Percentiles rank a stretch among this genome's conserved stretches.
These are phyloP conservation scores for Neurospora cerealis DNA, from an alignment of 495 filamentous ascomycete species.

Conservation along the genomic window DNA sequence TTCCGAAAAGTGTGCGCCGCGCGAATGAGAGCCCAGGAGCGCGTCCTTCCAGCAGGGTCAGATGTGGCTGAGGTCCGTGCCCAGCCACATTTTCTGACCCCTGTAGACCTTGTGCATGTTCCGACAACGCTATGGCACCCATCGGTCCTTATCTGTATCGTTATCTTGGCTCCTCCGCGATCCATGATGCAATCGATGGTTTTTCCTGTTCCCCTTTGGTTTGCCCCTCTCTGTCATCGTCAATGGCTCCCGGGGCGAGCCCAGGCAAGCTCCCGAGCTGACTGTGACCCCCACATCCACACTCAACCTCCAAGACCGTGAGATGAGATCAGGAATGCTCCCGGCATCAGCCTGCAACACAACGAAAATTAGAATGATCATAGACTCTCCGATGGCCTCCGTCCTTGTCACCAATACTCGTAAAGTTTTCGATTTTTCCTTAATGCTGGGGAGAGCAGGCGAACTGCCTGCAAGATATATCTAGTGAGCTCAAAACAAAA, in stretches of 20 bases:
- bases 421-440: background rate
- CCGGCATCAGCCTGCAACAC: background rate
- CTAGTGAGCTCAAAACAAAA: background rate
- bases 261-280: background rate
- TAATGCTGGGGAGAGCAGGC: background rate
- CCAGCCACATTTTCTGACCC: background rate
- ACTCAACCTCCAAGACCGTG: background rate
- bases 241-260: background rate
- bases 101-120: background rate
- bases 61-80: background rate
- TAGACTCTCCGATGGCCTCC: background rate
- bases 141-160: background rate
- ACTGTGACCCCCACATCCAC: background rate
- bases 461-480: background rate
- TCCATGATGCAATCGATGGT: background rate
- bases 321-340: background rate
- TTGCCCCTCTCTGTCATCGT: background rate
- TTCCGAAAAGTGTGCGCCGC: background rate
- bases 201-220: background rate
- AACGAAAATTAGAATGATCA: background rate
- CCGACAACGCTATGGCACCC: background rate
- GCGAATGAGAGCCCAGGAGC: background rate
- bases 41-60: background rate
- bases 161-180: background rate
- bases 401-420: background rate